These are phyloP conservation scores for Apiotrichum siamense DNA, from an alignment of 1,284 basidiomycete species.

Conservation along the genomic window DNA sequence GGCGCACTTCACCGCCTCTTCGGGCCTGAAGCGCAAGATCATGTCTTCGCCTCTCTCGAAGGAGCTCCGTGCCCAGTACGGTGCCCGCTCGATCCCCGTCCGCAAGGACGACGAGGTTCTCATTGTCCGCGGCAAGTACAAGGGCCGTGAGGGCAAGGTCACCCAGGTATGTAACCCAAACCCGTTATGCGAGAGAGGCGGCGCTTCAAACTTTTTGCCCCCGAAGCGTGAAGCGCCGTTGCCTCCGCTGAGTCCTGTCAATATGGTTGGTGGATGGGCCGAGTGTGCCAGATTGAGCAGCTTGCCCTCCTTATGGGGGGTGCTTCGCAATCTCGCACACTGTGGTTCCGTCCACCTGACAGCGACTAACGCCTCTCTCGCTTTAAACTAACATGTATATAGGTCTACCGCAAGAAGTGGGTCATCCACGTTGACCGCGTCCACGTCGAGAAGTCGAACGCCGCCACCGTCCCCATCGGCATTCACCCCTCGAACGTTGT, in stretches of 20 bases:
- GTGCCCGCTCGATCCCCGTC: conserved; percentile 88
- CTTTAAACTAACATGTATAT: neutral
- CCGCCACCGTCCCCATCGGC: conserved; percentile 86
- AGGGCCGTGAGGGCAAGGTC: conserved; percentile 96
- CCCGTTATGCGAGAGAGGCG: neutral
- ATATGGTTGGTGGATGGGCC: neutral
- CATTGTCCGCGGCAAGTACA: conserved; percentile 93
- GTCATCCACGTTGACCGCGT: conserved; percentile 98
- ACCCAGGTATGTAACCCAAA: conserved; percentile 55
- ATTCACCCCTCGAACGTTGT: conserved; percentile 97
- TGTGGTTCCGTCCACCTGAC: neutral
- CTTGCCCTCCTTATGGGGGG: too few relatives aligned
- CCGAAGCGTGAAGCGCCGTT: conserved; percentile 5
- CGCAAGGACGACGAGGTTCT: conserved; percentile 98
- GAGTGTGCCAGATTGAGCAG: neutral
- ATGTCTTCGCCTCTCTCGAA: conserved; percentile 95
- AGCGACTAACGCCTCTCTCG: conserved; percentile 4
- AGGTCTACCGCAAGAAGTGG: conserved; percentile 99
- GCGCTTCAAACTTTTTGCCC: neutral
- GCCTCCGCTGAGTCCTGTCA: neutral
- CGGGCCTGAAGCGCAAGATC: conserved; percentile 89
- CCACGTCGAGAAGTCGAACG: conserved; percentile 95
- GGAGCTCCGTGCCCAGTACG: conserved; percentile 89
- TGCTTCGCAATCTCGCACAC: neutral
- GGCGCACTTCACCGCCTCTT: conserved; percentile 90